These are phyloP conservation scores for Brassica incana DNA, from an alignment of 345 rosid species.

Conservation along the genomic window DNA sequence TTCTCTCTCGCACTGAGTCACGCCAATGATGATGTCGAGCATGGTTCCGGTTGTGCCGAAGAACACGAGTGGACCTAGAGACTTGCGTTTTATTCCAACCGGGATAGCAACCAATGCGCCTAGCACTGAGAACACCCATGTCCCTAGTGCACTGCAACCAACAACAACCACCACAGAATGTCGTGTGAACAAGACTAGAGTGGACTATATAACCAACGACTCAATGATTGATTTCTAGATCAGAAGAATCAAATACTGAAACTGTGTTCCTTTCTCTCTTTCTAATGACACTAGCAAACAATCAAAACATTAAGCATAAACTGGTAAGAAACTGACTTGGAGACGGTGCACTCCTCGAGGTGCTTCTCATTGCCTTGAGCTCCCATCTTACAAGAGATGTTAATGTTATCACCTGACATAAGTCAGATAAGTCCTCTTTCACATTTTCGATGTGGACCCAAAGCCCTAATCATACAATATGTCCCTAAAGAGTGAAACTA, in stretches of 20 bases:
- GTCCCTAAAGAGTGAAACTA: not conserved
- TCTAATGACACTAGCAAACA: not conserved
- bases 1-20: conserved; percentile 89
- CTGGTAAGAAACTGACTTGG: conserved; percentile 54
- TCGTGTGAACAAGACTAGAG: not conserved
- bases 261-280: not conserved
- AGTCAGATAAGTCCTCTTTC: not conserved
- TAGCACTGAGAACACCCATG: conserved; percentile 86
- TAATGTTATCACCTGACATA: not conserved
- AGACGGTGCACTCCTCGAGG: conserved; percentile 71
- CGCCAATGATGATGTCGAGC: conserved; percentile 90
- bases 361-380: conserved; percentile 59
- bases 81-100: conserved; percentile 85
- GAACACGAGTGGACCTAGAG: conserved; percentile 86
- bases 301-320: no score
- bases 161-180: not conserved
- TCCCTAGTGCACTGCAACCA: conserved; percentile 74
- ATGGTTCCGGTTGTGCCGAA: conserved; percentile 96
- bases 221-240: conserved; percentile 3
- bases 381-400: conserved; percentile 41
- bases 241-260: not conserved
- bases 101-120: conserved; percentile 94
- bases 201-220: not conserved
- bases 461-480: not conserved
- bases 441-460: no score